Percentiles rank a stretch among this genome's conserved stretches.
Evolutionary conservation across 257 asterid genomes (phyloP).

Genomic region (Rhazya stricta): DNA sequence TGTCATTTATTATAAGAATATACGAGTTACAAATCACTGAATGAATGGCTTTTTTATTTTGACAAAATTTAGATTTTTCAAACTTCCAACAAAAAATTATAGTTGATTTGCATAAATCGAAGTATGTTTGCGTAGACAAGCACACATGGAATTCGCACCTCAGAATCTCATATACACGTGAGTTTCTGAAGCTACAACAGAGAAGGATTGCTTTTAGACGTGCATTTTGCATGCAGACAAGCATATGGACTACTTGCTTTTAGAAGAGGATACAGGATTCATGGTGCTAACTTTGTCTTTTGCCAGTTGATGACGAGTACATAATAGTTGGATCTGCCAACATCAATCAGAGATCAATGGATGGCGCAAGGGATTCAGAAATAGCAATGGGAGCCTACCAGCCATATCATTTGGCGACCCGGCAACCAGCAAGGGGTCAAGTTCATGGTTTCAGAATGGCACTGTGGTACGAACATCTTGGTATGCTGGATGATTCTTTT

Average conservation of each 20-base stretch:
- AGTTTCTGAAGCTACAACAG: not conserved
- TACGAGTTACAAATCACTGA: not conserved
- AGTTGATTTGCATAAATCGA: not conserved
- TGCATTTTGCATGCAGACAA: not conserved
- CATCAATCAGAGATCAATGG: constrained; percentile 94
- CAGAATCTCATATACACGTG: not conserved
- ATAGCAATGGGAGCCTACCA: constrained; percentile 88
- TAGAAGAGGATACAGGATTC: not conserved
- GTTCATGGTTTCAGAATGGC: constrained; percentile 87
- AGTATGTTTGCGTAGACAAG: not conserved
- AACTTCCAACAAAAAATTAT: not conserved
- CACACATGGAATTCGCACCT: not conserved
- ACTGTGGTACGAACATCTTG: constrained; percentile 87
- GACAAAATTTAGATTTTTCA: not conserved
- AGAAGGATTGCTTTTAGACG: not conserved
- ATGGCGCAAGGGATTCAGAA: constrained; percentile 85
- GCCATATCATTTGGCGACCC: constrained; percentile 53
- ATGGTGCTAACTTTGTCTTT: constrained; percentile 8
- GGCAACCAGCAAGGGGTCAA: constrained; percentile 70
- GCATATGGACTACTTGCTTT: not conserved
- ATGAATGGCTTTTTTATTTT: not conserved
- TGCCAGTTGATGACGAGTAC: constrained; percentile 84
- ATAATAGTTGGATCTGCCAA: constrained; percentile 87
- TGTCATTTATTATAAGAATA: not conserved
- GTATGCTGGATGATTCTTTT: constrained; percentile 72